Percentiles rank a stretch among this genome's conserved stretches.
These are phyloP conservation scores for Yamadazyma membranifaciens DNA, from an alignment of 1,139 yeast genomes.

Conservation along the genomic window DNA sequence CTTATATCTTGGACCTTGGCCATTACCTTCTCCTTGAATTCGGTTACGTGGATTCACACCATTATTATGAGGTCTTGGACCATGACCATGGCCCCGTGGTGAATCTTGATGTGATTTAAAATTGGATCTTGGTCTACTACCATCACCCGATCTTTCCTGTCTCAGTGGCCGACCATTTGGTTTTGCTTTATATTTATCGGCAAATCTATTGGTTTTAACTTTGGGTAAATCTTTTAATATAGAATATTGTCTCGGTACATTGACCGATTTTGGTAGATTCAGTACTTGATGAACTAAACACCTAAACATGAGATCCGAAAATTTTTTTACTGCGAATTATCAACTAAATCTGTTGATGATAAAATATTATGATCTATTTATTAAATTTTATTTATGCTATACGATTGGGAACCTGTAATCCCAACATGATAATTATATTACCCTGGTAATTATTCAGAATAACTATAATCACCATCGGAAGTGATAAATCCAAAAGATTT, in stretches of 20 bases:
- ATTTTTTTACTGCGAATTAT: slow-evolving; percentile 3
- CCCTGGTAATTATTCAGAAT: slow-evolving; percentile 13
- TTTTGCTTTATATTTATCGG: slow-evolving; percentile 18
- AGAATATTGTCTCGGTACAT: slow-evolving; percentile 14
- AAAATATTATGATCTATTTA: background rate
- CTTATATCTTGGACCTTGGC: background rate
- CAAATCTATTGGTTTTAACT: slow-evolving; percentile 28
- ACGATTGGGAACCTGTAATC: too few species aligned
- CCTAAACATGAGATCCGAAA: background rate
- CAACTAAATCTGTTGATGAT: background rate
- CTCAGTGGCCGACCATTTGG: background rate
- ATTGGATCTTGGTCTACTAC: background rate
- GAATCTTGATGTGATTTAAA: background rate
- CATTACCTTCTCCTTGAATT: background rate
- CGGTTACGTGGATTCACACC: background rate
- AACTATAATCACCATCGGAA: slow-evolving; percentile 44
- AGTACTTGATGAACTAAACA: background rate
- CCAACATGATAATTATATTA: too few species aligned
- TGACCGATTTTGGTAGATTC: background rate
- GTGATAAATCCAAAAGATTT: slow-evolving; percentile 41
- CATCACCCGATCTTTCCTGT: background rate
- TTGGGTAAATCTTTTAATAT: slow-evolving; percentile 21
- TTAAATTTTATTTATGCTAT: too few species aligned
- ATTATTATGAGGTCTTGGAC: background rate
- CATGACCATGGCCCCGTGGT: background rate